Percentiles rank a stretch among this genome's conserved stretches.
Evolutionary conservation across 1,284 basidiomycete genomes (phyloP).

Genomic region (Ustilago crameri): DNA sequence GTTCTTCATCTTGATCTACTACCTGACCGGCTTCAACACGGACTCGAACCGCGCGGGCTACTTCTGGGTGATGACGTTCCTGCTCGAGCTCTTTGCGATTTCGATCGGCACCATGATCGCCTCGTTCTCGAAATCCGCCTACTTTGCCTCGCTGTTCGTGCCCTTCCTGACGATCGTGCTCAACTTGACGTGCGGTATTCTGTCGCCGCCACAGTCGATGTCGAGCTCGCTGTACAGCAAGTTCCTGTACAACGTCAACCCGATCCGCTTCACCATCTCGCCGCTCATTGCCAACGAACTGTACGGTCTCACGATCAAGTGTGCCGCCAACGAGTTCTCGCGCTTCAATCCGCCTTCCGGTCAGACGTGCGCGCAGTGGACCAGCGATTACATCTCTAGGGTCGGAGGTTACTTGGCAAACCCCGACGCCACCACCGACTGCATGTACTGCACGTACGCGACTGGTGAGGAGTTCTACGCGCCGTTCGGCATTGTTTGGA

Average conservation of each 20-base stretch:
- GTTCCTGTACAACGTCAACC: conserved; percentile 63
- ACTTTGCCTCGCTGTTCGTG: conserved; percentile 82
- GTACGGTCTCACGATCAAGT: conserved; percentile 77
- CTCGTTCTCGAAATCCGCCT: conserved; percentile 71
- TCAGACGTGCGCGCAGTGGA: conserved; percentile 77
- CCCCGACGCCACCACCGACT: conserved; percentile 73
- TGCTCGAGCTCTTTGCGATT: conserved; percentile 55
- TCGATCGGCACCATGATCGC: conserved; percentile 65
- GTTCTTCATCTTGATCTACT: conserved; percentile 63
- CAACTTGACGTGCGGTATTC: conserved; percentile 73
- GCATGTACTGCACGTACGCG: conserved; percentile 79
- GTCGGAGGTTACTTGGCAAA: conserved; percentile 85
- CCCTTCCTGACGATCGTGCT: conserved; percentile 75
- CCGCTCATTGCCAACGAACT: conserved; percentile 81
- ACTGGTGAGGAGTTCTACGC: conserved; percentile 78
- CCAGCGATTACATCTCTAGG: conserved; percentile 69
- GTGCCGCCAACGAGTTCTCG: conserved; percentile 75
- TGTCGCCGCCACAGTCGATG: conserved; percentile 73
- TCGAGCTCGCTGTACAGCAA: conserved; percentile 49
- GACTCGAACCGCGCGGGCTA: conserved; percentile 75
- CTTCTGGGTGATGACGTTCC: conserved; percentile 73
- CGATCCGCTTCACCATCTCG: conserved; percentile 53
- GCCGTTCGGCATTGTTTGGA: conserved; percentile 77
- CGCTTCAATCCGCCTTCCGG: conserved; percentile 78
- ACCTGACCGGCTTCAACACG: conserved; percentile 76